These are phyloP conservation scores for Hymenoscyphus occultus DNA, from an alignment of 2,329 filamentous ascomycete genomes.

Conservation along the genomic window DNA sequence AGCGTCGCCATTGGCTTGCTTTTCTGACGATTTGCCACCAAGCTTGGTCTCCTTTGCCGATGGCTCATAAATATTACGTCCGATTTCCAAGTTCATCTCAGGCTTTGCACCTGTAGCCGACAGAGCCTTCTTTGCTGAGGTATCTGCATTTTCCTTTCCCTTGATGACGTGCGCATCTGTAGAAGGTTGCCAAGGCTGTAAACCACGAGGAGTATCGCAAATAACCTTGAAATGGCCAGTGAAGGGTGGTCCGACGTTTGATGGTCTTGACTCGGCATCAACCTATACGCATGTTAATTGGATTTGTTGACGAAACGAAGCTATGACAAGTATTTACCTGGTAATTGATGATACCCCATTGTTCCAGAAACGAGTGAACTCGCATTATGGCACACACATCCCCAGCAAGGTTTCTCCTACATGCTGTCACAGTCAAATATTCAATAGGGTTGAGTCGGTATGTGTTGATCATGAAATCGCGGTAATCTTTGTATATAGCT, in stretches of 20 bases:
- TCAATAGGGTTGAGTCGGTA: conserved; percentile 94
- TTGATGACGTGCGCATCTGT: conserved; percentile 67
- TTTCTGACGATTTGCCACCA: conserved; percentile 60
- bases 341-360: conserved; percentile 99
- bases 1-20: conserved; percentile 71
- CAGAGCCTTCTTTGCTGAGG: conserved; percentile 56
- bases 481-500: conserved; percentile 96
- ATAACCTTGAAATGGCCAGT: conserved; percentile 97
- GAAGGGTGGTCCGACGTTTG: conserved; percentile 92
- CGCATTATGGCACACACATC: conserved; percentile 99
- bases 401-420: conserved; percentile 87
- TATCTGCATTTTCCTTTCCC: conserved; percentile 53
- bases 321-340: conserved; percentile 58
- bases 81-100: conserved; percentile 87
- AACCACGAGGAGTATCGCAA: conserved; percentile 88
- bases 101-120: conserved; percentile 65
- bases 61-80: conserved; percentile 94
- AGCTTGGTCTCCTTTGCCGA: conserved; percentile 71
- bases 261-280: conserved; percentile 90
- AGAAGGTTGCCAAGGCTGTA: conserved; percentile 92
- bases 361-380: conserved; percentile 94
- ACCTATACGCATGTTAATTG: conserved; percentile 58
- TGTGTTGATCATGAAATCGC: conserved; percentile 99
- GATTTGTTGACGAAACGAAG: background rate
- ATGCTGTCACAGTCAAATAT: conserved; percentile 95